Evolutionary conservation across 495 filamentous ascomycete species (phyloP).

Genomic region (Aspergillus ostianus): DNA sequence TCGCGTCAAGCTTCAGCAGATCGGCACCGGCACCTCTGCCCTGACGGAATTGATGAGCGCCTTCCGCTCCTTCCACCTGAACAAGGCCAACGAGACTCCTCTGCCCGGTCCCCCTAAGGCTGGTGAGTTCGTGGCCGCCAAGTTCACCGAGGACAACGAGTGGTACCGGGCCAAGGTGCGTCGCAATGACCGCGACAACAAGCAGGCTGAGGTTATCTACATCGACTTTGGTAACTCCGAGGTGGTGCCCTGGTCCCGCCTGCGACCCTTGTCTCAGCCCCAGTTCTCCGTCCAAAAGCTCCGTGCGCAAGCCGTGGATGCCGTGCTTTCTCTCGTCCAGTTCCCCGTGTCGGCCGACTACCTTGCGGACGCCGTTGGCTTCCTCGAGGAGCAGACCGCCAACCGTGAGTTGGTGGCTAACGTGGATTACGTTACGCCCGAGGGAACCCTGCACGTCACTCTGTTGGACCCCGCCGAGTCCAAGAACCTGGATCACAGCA

Average conservation of each 20-base stretch:
- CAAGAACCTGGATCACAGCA: constrained; percentile 66
- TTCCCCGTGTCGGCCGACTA: constrained; percentile 79
- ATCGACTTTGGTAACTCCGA: constrained; percentile 97
- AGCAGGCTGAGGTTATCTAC: constrained; percentile 87
- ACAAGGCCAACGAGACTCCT: constrained; percentile 65
- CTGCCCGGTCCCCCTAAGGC: constrained; percentile 80
- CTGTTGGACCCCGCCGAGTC: constrained; percentile 67
- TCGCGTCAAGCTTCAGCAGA: constrained; percentile 81
- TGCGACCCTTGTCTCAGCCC: constrained; percentile 73
- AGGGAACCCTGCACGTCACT: constrained; percentile 78
- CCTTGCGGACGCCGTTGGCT: constrained; percentile 69
- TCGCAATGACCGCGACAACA: constrained; percentile 84
- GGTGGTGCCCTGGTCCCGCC: constrained; percentile 73
- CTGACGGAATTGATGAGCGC: constrained; percentile 82
- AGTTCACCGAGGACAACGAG: constrained; percentile 79
- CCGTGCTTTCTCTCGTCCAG: constrained; percentile 82
- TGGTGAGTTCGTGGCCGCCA: constrained; percentile 85
- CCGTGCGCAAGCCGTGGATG: constrained; percentile 82
- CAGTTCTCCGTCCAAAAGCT: constrained; percentile 80
- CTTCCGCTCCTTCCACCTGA: constrained; percentile 84
- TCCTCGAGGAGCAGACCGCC: constrained; percentile 63
- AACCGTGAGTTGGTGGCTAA: constrained; percentile 79
- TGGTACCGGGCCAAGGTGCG: constrained; percentile 95
- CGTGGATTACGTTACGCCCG: constrained; percentile 76
- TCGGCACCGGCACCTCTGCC: constrained; percentile 77